Conservation (phyloP, 1,284 basidiomycete genomes). For the Ceraceosorus guamensis region DNA sequence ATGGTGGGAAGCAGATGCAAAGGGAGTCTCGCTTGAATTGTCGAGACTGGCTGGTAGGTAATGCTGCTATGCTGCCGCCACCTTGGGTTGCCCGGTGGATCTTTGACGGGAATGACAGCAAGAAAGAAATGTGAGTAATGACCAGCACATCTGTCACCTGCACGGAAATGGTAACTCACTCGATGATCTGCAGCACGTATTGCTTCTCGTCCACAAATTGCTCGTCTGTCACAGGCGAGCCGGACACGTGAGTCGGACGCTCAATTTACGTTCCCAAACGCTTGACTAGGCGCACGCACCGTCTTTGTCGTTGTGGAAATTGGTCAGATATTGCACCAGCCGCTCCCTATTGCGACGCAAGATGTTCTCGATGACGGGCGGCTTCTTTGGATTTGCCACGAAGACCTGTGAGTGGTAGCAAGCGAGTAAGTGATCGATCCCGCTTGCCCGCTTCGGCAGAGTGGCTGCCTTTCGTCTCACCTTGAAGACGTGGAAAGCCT, state of each 20-base stretch:
- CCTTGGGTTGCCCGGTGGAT: slow-evolving; percentile 9
- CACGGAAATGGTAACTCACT: slow-evolving; percentile 11
- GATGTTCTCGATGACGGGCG: slow-evolving; percentile 84
- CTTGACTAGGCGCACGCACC: too few species aligned
- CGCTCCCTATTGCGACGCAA: slow-evolving; percentile 89
- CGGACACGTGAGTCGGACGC: background rate
- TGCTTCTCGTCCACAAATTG: slow-evolving; percentile 48
- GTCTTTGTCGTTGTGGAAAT: slow-evolving; percentile 97
- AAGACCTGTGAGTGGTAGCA: slow-evolving; percentile 60
- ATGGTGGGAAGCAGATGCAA: too few species aligned
- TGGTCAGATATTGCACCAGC: slow-evolving; percentile 75
- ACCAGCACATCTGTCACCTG: background rate
- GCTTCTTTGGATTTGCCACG: slow-evolving; percentile 98
- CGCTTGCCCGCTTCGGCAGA: too few species aligned
- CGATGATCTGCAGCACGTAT: slow-evolving; percentile 46
- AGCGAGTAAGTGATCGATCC: background rate
- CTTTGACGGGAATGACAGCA: background rate
- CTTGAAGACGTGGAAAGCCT: slow-evolving; percentile 99
- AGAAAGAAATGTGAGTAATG: background rate
- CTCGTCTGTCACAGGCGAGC: too few species aligned
- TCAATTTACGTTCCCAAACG: slow-evolving; percentile 34
- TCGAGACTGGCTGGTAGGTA: too few species aligned
- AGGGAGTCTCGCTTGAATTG: too few species aligned
- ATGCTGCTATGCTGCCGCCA: slow-evolving; percentile 6
- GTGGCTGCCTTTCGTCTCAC: slow-evolving; percentile 52